Conservation (phyloP, 805 yeast genomes). For the Metschnikowia vanudenii region DNA sequence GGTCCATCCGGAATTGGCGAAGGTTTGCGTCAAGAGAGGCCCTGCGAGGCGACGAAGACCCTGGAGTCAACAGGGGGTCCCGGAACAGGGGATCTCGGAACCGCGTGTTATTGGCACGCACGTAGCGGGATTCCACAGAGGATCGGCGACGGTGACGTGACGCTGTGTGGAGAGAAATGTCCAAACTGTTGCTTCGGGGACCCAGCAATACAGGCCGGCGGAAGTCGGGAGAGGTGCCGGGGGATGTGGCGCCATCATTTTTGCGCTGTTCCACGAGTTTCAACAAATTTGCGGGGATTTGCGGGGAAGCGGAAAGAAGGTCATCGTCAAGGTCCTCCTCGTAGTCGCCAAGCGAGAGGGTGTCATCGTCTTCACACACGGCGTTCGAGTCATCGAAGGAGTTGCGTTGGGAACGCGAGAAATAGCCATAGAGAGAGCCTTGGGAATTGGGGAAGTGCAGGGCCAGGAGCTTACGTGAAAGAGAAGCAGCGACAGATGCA, state of each 20-base stretch:
- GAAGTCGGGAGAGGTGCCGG: constrained; percentile 33
- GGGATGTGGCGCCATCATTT: constrained; percentile 23
- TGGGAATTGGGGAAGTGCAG: constrained; percentile 2
- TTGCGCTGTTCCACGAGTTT: constrained; percentile 52
- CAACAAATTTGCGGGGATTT: constrained; percentile 60
- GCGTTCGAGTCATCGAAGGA: constrained; percentile 5
- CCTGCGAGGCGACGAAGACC: constrained; percentile 13
- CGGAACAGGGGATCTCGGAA: constrained; percentile 22
- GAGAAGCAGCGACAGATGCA: neutral
- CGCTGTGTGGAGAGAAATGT: constrained; percentile 10
- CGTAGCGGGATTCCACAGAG: constrained; percentile 34
- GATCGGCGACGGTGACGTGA: constrained; percentile 20
- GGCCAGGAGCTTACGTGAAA: constrained; percentile 3
- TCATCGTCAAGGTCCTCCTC: constrained; percentile 47
- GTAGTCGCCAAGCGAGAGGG: constrained; percentile 23
- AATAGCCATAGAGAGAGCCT: neutral
- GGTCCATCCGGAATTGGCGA: constrained; percentile 14
- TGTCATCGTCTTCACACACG: constrained; percentile 22
- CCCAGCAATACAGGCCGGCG: constrained; percentile 14
- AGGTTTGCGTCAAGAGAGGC: constrained; percentile 17
- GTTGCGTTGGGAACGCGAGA: neutral
- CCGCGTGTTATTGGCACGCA: constrained; percentile 16
- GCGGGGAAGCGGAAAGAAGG: constrained; percentile 60
- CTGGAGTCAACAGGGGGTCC: constrained; percentile 15
- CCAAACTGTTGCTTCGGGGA: constrained; percentile 25